Base-by-base conservation (phyloP, 495 filamentous ascomycete species). In the Hypomontagnella monticulosa region DNA sequence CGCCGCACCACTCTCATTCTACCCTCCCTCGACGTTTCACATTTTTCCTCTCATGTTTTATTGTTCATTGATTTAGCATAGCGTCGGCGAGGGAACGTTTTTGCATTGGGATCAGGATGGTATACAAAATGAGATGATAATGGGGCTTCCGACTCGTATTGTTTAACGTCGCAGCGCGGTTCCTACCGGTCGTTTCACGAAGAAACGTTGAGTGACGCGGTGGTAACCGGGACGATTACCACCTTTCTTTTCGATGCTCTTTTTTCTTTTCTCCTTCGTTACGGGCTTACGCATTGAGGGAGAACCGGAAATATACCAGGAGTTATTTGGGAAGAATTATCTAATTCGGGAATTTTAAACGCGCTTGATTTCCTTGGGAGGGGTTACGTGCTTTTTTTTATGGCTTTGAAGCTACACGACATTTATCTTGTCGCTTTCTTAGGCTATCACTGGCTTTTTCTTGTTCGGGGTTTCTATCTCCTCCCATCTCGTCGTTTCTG, bases 1-100 rank as follows among this genome's bases (percentile, higher is more conserved):
- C 15, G 55, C 55, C 55, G 23, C 23, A 63, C 41, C 18, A 46
- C 65, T 68, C 46, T 63, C 49, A 42, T 52, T 47, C n/a, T 16
- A 9, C 2, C 8, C 2, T 41, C 33, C 23, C 44, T 37, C 33
- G 34, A 9, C 33, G n/a, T 56, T 54, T 37, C n/a, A 8, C 4
- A 34, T 38, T 41, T 14, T 33, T 42, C 55, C 40, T 54, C 20
- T 33, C 44, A n/a, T 32, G n/a, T 54, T 55, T 23, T 53, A 19
- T 49, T 43, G 10, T 59, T 61, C 27, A 54, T 61, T 61, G 42
- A 60, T 63, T 46, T 61, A 69, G 66, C 66, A 69, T 69, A 69
- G 66, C 66, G 66, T 53, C 40, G 66, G 66, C 50, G 51, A 61
- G 60, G 66, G 56, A 63, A 46, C 36, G 12, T 53, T 44, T 14